These are phyloP conservation scores for Melampsora americana DNA, from an alignment of 1,284 basidiomycete genomes.

Conservation along the genomic window DNA sequence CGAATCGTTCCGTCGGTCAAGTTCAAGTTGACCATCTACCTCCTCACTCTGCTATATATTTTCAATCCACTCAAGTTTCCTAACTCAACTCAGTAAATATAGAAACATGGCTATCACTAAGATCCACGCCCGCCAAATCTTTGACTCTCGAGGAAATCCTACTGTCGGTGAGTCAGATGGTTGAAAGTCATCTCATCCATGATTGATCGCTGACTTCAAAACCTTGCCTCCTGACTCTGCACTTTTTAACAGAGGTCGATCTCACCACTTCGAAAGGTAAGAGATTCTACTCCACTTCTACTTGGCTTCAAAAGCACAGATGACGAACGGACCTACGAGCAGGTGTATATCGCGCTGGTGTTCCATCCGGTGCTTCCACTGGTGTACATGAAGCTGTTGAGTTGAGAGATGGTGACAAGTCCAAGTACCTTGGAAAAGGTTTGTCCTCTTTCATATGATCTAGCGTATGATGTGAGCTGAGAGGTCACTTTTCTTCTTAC, in stretches of 20 bases:
- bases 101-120: constrained; percentile 46
- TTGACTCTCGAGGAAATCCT: constrained; percentile 77
- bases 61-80: background rate
- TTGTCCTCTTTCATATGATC: constrained; percentile 47
- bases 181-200: background rate
- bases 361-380: constrained; percentile 97
- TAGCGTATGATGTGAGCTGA: background rate
- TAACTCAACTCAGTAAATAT: background rate
- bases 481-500: background rate
- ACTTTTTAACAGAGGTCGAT: constrained; percentile 67
- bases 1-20: no score
- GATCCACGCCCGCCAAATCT: constrained; percentile 65
- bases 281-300: constrained; percentile 47
- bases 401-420: constrained; percentile 94
- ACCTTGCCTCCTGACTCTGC: constrained; percentile 18
- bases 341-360: constrained; percentile 92
- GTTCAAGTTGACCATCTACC: no score
- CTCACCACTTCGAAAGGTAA: constrained; percentile 64
- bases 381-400: constrained; percentile 98
- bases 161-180: constrained; percentile 30
- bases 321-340: constrained; percentile 19
- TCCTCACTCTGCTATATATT: no score
- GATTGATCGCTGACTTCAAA: constrained; percentile 22
- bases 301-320: constrained; percentile 7
- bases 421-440: constrained; percentile 93